Conservation (phyloP, 2,329 filamentous ascomycete genomes). For the Blumeria hordei region DNA sequence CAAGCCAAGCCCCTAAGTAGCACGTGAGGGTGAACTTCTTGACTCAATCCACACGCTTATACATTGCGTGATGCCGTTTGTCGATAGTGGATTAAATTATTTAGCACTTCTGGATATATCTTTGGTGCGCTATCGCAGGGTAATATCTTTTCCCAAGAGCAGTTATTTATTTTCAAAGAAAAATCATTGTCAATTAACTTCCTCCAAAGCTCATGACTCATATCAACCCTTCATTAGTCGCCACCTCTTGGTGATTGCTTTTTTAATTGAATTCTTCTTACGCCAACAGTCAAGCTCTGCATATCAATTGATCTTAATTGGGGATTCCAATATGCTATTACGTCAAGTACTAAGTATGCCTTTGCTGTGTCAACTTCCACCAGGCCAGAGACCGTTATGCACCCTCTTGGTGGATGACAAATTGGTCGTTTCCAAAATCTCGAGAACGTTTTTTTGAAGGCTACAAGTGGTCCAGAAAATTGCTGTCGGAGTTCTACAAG, state of each 20-base stretch:
- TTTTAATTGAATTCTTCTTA: conserved; percentile 22
- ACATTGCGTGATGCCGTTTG: too few relatives aligned
- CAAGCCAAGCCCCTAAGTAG: too few relatives aligned
- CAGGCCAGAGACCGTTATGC: conserved; percentile 27
- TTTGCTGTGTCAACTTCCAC: conserved; percentile 26
- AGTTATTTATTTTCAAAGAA: too few relatives aligned
- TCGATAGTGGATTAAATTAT: too few relatives aligned
- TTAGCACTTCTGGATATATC: too few relatives aligned
- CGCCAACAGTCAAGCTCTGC: conserved; percentile 16
- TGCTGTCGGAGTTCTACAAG: conserved; percentile 7
- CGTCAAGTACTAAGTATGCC: conserved; percentile 25
- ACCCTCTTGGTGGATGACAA: conserved; percentile 24
- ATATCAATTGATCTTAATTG: conserved; percentile 20
- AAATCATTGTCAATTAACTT: too few relatives aligned
- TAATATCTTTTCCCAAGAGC: too few relatives aligned
- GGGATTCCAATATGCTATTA: conserved; percentile 29
- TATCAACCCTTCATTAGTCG: neutral
- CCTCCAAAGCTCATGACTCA: too few relatives aligned
- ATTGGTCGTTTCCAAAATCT: conserved; percentile 24
- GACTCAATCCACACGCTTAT: too few relatives aligned
- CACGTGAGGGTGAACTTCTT: too few relatives aligned
- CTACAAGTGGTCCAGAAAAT: conserved; percentile 9
- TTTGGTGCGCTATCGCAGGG: too few relatives aligned
- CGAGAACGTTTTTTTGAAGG: conserved; percentile 11
- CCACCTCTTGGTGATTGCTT: conserved; percentile 13